A percentile compares a stretch with the other conserved stretches of the same genome.
Evolutionary conservation across 495 filamentous ascomycete genomes (phyloP).

Genomic region (Mytilinidion resinicola): DNA sequence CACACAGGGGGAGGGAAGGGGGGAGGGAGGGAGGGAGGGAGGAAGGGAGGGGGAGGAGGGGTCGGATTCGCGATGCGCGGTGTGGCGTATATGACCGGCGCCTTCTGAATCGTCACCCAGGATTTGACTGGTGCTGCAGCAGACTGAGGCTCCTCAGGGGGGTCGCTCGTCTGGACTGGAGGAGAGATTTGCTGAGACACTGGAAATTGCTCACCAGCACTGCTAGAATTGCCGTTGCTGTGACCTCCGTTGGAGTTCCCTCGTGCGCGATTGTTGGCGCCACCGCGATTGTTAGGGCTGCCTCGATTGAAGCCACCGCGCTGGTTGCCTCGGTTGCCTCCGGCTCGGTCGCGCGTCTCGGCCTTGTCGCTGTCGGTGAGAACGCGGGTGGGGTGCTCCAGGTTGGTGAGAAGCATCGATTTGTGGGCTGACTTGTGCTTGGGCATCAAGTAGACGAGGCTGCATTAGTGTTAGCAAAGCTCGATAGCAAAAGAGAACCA

Average conservation of each 20-base stretch:
- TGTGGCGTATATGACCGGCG: neutral
- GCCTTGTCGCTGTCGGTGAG: slow-evolving; percentile 70
- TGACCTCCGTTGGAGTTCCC: slow-evolving; percentile 1
- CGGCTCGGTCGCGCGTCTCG: slow-evolving; percentile 53
- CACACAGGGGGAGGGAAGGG: neutral
- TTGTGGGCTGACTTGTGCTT: slow-evolving; percentile 67
- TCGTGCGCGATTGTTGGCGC: neutral
- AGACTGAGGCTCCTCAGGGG: too few species aligned
- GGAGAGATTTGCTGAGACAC: neutral
- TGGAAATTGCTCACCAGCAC: neutral
- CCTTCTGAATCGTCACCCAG: too few species aligned
- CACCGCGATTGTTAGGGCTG: slow-evolving; percentile 29
- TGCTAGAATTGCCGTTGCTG: slow-evolving; percentile 1
- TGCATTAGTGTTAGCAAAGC: slow-evolving; percentile 41
- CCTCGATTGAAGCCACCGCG: slow-evolving; percentile 41
- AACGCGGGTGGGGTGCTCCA: slow-evolving; percentile 61
- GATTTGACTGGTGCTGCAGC: too few species aligned
- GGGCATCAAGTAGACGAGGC: slow-evolving; percentile 80
- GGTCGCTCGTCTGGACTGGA: neutral
- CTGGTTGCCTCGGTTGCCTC: slow-evolving; percentile 37
- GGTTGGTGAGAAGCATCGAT: slow-evolving; percentile 85
- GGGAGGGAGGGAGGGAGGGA: neutral
- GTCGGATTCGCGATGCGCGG: slow-evolving; percentile 1
- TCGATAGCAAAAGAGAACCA: neutral
- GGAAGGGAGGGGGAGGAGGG: neutral